These are phyloP conservation scores for Leptographium wingfieldii DNA, from an alignment of 2,329 filamentous ascomycete species.

Conservation along the genomic window DNA sequence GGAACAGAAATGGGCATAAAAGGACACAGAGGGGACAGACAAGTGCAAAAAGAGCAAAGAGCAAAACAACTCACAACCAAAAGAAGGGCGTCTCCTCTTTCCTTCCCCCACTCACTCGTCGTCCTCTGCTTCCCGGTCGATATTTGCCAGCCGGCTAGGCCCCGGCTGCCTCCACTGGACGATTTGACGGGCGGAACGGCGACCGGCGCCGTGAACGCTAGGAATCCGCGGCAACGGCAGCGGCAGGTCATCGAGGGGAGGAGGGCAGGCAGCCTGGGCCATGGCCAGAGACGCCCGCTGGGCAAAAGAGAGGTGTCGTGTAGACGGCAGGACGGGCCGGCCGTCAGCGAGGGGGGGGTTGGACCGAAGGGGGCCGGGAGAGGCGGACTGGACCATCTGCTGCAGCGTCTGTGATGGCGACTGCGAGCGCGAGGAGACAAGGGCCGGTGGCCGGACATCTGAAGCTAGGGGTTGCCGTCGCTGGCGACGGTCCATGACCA, in stretches of 20 bases:
- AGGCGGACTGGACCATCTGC: not conserved
- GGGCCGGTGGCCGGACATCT: not conserved
- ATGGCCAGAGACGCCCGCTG: not conserved
- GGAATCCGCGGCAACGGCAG: not conserved
- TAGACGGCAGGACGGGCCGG: not conserved
- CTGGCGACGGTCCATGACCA: not conserved
- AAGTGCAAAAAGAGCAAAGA: not conserved
- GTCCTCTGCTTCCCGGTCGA: too few species aligned
- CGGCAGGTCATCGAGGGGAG: not conserved
- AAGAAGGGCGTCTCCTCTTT: too few species aligned
- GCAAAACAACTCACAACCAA: not conserved
- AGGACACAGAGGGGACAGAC: too few species aligned
- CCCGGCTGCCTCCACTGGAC: conserved; percentile 2
- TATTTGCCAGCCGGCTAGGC: conserved; percentile 2
- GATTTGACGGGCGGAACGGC: not conserved
- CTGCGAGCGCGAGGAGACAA: not conserved
- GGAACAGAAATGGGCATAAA: too few species aligned
- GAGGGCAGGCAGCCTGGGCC: not conserved
- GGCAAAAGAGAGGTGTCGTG: not conserved
- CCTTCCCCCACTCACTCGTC: not conserved
- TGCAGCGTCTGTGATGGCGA: not conserved
- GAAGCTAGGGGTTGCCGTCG: not conserved
- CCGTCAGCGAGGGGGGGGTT: not conserved
- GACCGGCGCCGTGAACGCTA: not conserved
- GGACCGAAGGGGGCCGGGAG: not conserved